These are phyloP conservation scores for Mortierella sp. DNA, from an alignment of 371 early-diverging fungal species.

Conservation along the genomic window DNA sequence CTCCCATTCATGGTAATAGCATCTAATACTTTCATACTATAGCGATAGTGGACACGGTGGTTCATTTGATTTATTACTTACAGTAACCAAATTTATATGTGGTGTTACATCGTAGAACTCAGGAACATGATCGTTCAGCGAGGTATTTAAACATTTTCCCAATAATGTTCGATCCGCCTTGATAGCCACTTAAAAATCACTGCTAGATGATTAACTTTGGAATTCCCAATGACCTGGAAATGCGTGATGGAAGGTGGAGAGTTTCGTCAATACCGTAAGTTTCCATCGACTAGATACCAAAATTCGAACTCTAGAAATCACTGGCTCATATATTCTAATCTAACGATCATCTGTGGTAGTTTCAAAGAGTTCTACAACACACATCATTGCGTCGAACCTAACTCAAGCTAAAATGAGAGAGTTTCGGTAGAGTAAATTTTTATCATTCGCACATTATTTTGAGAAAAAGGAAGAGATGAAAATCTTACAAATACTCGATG, in stretches of 20 bases:
- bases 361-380: constrained; percentile 71
- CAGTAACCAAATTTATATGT: neutral
- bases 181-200: neutral
- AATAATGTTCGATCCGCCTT: neutral
- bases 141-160: constrained; percentile 33
- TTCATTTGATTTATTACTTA: neutral
- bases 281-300: neutral
- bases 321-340: too few species aligned
- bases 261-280: constrained; percentile 46
- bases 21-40: neutral
- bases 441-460: too few species aligned
- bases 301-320: too few species aligned
- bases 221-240: neutral
- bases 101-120: constrained; percentile 60
- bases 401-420: constrained; percentile 77
- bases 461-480: too few species aligned
- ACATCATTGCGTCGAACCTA: constrained; percentile 77
- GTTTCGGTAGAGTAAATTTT: constrained; percentile 64
- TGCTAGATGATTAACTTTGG: neutral
- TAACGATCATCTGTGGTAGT: too few species aligned
- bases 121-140: constrained; percentile 67
- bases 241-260: constrained; percentile 44
- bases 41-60: neutral
- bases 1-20: constrained; percentile 59
- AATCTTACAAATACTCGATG: neutral